phyloP scores from a whole-genome alignment of 352 stramenopile species.

The Halophytophthora polymorphica region DNA sequence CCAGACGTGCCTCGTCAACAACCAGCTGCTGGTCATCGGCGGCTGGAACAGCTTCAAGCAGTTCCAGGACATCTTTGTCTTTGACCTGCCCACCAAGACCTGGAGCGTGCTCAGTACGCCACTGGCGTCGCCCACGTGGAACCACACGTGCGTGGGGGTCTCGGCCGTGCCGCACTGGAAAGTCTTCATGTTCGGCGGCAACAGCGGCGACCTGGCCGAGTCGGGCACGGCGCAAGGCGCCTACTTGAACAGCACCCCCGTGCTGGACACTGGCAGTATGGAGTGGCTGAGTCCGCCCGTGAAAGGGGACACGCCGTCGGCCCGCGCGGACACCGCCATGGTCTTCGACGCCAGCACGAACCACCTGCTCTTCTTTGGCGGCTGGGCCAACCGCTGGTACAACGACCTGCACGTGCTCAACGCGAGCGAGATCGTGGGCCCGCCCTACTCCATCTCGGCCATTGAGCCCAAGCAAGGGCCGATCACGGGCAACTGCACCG shows the following conservation, averaged over 20 bases:
- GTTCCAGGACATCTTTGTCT: slow-evolving; percentile 95
- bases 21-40: slow-evolving; percentile 93
- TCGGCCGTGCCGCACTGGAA: slow-evolving; percentile 96
- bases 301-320: slow-evolving; percentile 76
- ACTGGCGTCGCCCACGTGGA: slow-evolving; percentile 86
- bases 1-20: slow-evolving; percentile 86
- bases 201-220: slow-evolving; percentile 91
- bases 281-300: slow-evolving; percentile 61
- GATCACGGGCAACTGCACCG: slow-evolving; percentile 91
- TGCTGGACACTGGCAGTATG: slow-evolving; percentile 91
- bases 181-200: slow-evolving; percentile 97
- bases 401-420: slow-evolving; percentile 92
- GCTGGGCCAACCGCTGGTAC: slow-evolving; percentile 96
- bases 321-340: slow-evolving; percentile 92
- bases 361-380: slow-evolving; percentile 93
- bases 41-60: slow-evolving; percentile 96
- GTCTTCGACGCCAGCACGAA: slow-evolving; percentile 91
- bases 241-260: slow-evolving; percentile 88
- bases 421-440: slow-evolving; percentile 93
- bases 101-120: slow-evolving; percentile 77
- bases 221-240: slow-evolving; percentile 82
- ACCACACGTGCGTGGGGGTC: slow-evolving; percentile 93
- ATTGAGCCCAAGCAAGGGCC: slow-evolving; percentile 91
- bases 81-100: slow-evolving; percentile 82
- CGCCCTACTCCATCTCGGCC: slow-evolving; percentile 92